Percentiles rank a stretch among this genome's conserved stretches.
Conservation (phyloP, 345 rosid genomes). For the Salix udensis region DNA sequence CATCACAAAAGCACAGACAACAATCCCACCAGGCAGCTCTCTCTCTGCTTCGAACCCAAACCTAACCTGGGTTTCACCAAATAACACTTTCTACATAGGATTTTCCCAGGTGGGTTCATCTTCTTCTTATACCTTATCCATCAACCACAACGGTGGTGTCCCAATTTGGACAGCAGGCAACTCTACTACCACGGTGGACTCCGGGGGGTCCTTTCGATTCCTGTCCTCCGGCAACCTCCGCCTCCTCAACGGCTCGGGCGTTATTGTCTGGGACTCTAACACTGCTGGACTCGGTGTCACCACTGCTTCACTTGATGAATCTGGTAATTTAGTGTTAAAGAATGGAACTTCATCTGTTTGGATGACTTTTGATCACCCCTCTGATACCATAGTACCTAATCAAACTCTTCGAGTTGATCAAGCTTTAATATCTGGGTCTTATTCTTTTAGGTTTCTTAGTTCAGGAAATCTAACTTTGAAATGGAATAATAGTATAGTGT, state of each 20-base stretch:
- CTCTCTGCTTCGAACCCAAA: slow-evolving; percentile 38
- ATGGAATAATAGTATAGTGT: slow-evolving; percentile 46
- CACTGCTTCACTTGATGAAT: slow-evolving; percentile 49
- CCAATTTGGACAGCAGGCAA: slow-evolving; percentile 50
- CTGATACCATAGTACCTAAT: slow-evolving; percentile 40
- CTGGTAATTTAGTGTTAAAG: slow-evolving; percentile 42
- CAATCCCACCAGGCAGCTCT: slow-evolving; percentile 34
- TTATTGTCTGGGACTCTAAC: slow-evolving; percentile 50
- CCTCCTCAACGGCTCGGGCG: slow-evolving; percentile 55
- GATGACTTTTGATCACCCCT: slow-evolving; percentile 51
- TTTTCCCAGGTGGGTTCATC: slow-evolving; percentile 37
- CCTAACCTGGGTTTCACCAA: slow-evolving; percentile 43
- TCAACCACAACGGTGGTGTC: slow-evolving; percentile 44
- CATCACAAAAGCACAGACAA: slow-evolving; percentile 2
- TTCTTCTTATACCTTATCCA: slow-evolving; percentile 37
- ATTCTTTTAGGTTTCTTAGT: slow-evolving; percentile 38
- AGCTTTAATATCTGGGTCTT: slow-evolving; percentile 39
- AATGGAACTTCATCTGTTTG: slow-evolving; percentile 27
- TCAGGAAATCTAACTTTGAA: slow-evolving; percentile 45
- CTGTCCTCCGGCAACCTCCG: slow-evolving; percentile 49
- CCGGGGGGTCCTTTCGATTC: slow-evolving; percentile 41
- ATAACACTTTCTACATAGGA: slow-evolving; percentile 34
- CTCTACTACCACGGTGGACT: slow-evolving; percentile 35
- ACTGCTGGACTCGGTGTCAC: slow-evolving; percentile 39
- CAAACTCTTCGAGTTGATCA: slow-evolving; percentile 39